Percentiles rank a stretch among this genome's conserved stretches.
Conservation (phyloP, 225 moss, liverwort and hornwort genomes). For the Physcomitrium patens region DNA sequence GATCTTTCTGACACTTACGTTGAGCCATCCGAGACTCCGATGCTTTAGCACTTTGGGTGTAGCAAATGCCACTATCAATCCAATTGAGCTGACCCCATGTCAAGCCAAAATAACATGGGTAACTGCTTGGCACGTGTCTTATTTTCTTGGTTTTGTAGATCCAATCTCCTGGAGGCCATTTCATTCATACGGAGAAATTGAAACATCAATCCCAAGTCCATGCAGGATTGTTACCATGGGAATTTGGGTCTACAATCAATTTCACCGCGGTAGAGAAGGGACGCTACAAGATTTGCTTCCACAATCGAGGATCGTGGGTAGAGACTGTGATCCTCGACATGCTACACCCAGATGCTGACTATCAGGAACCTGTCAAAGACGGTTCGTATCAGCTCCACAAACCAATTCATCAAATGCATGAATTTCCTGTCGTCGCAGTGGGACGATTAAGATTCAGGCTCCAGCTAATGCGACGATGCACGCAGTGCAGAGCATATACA, state of each 20-base stretch:
- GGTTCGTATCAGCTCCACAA: slow-evolving; percentile 27
- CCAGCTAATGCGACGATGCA: background rate
- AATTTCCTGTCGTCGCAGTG: background rate
- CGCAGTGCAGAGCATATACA: slow-evolving; percentile 48
- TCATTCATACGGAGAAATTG: slow-evolving; percentile 39
- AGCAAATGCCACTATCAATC: background rate
- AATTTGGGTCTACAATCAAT: slow-evolving; percentile 37
- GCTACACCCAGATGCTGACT: background rate
- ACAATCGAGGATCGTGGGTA: slow-evolving; percentile 36
- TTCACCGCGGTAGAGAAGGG: slow-evolving; percentile 37
- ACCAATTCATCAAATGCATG: background rate
- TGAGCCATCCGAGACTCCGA: background rate
- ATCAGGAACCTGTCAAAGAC: slow-evolving; percentile 39
- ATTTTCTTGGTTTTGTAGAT: slow-evolving; percentile 31
- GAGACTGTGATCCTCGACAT: slow-evolving; percentile 47
- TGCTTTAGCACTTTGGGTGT: too few relatives aligned
- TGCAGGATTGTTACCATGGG: background rate
- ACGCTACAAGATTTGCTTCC: slow-evolving; percentile 49
- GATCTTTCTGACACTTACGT: background rate
- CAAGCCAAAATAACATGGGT: background rate
- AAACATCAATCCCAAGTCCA: slow-evolving; percentile 27
- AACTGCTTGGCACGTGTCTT: background rate
- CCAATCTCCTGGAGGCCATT: slow-evolving; percentile 45
- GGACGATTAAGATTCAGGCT: background rate
- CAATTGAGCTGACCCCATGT: background rate